Base-by-base conservation (phyloP, 1,284 basidiomycete species). In the Kalmanozyma brasiliensis region DNA sequence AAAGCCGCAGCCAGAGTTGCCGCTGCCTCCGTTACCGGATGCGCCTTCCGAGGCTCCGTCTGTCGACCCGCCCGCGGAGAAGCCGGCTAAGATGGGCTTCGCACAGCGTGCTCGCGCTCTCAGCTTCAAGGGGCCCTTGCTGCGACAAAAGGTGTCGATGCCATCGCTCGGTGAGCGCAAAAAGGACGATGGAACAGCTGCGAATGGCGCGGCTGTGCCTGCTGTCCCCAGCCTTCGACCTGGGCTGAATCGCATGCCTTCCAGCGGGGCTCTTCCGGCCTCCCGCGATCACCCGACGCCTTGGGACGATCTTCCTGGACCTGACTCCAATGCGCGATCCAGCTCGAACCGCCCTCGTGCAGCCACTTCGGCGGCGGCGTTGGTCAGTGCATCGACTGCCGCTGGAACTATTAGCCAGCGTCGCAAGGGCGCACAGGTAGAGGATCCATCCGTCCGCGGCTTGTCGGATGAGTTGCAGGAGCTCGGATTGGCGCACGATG, bases 341-440 rank as follows among this genome's bases (percentile, higher is more conserved):
- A 35, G 40, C 17, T 49, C 43, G 16, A 68, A 47, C 33, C 65
- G 65, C 8, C 66, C 66, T 1, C 46, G 66, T 1, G 66, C 66
- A 24, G 49, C 59, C 4, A 69, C 66, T 9, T 44, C 65, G 29
- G 46, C 52, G 29, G 46, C 52, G 3, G 60, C 57, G 2, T 41
- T 73, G 10, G 64, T 75, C 44, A 66, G 47, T 46, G 35, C 65
- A 3, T 59, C 69, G 1, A 53, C 56, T 2, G 17, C 51, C 0
- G 52, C 47, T 0, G 74, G 74, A 1, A 77, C 74, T 14, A 77
- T 77, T 45, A 66, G 66, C 33, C 72, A 70, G 53, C 60, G 74
- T 29, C 53, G 73, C 2, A 73, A 67, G 36, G 48, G 42, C 9
- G 17, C 42, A 11, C 38, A 41, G 16, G 30, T n/a, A 20, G 32